Percentiles rank a stretch among this genome's conserved stretches.
These are phyloP conservation scores for Aspergillus asperescens DNA, from an alignment of 495 filamentous ascomycete species.

Conservation along the genomic window DNA sequence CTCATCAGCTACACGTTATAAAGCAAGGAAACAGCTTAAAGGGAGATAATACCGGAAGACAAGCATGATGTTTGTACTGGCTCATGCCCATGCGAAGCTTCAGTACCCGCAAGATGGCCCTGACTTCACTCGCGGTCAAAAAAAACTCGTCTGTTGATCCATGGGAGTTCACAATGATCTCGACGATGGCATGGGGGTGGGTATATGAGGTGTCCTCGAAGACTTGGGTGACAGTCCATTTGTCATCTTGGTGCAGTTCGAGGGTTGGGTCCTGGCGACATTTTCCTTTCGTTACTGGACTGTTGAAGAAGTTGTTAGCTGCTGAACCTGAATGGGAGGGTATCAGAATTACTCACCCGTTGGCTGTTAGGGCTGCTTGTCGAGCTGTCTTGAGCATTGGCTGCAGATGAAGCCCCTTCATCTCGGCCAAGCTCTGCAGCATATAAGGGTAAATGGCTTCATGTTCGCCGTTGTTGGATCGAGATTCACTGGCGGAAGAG, in stretches of 20 bases:
- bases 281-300: neutral
- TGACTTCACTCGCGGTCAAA: slow-evolving; percentile 6
- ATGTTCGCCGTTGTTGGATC: too few relatives aligned
- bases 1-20: neutral
- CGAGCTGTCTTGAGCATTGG: neutral
- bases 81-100: slow-evolving; percentile 4
- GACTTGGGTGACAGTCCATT: slow-evolving; percentile 1
- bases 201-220: slow-evolving; percentile 1
- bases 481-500: neutral
- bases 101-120: slow-evolving; percentile 11
- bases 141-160: neutral
- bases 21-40: neutral
- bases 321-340: neutral
- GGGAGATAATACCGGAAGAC: slow-evolving; percentile 8
- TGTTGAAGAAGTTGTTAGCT: neutral
- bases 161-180: slow-evolving; percentile 2
- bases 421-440: neutral
- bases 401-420: neutral
- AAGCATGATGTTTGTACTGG: neutral
- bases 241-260: neutral
- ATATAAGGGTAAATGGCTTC: neutral
- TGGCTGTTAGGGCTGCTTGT: neutral
- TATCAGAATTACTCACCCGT: neutral
- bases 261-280: neutral
- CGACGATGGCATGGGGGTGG: neutral